Percentiles rank a stretch among this genome's conserved stretches.
These are phyloP conservation scores for Nakazawaea pomicola DNA, from an alignment of 805 yeast species.

Conservation along the genomic window DNA sequence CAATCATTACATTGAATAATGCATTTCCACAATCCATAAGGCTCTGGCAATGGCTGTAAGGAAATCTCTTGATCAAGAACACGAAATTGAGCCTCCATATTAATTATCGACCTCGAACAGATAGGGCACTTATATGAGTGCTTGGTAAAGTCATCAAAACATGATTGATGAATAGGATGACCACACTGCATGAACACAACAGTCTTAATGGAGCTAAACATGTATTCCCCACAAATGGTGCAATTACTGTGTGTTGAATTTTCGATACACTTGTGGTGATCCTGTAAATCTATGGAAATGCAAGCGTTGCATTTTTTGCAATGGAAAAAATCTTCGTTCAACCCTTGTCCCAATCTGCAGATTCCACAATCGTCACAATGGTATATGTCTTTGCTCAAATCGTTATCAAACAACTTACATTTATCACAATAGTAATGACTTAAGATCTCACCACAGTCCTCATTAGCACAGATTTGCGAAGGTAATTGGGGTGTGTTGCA, in stretches of 20 bases:
- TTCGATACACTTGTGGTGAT: slow-evolving; percentile 79
- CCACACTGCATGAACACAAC: slow-evolving; percentile 94
- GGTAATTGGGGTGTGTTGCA: slow-evolving; percentile 78
- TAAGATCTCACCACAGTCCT: slow-evolving; percentile 53
- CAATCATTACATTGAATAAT: slow-evolving; percentile 83
- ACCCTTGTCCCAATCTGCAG: slow-evolving; percentile 83
- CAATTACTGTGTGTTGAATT: slow-evolving; percentile 88
- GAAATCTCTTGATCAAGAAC: slow-evolving; percentile 79
- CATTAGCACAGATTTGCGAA: slow-evolving; percentile 53
- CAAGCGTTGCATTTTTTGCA: slow-evolving; percentile 89
- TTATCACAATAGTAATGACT: slow-evolving; percentile 73
- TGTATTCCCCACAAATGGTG: slow-evolving; percentile 87
- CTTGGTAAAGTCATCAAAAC: slow-evolving; percentile 77
- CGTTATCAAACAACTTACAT: slow-evolving; percentile 83
- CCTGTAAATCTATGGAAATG: slow-evolving; percentile 69
- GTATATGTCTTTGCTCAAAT: slow-evolving; percentile 71
- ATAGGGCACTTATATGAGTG: slow-evolving; percentile 89
- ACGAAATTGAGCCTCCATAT: slow-evolving; percentile 86
- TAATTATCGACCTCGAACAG: slow-evolving; percentile 77
- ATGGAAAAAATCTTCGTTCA: slow-evolving; percentile 87
- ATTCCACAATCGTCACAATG: slow-evolving; percentile 94
- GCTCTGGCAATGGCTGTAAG: slow-evolving; percentile 74
- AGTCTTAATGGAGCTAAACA: slow-evolving; percentile 75
- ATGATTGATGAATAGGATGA: slow-evolving; percentile 84
- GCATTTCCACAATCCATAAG: slow-evolving; percentile 71